Conservation (phyloP, 495 filamentous ascomycete species). For the Daldinia concentrica region DNA sequence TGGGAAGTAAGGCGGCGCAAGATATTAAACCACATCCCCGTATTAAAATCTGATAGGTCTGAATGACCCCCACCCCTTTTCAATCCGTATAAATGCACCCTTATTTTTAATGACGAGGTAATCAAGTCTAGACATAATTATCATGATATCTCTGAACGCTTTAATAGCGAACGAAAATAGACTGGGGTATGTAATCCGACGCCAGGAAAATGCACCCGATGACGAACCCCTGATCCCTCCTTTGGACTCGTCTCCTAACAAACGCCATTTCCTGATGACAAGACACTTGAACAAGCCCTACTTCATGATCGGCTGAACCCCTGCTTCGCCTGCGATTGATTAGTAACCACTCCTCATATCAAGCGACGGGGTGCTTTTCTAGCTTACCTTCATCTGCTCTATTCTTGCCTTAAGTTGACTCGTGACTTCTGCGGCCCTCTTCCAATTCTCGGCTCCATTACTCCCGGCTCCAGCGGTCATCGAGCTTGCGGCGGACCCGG, state of each 20-base stretch:
- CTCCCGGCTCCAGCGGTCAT: conserved; percentile 52
- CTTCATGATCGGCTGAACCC: conserved; percentile 46
- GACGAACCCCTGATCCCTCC: conserved; percentile 21
- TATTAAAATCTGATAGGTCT: background rate
- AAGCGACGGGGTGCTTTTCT: background rate
- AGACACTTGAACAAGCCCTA: background rate
- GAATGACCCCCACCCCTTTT: background rate
- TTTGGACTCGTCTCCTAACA: conserved; percentile 24
- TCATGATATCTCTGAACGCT: conserved; percentile 24
- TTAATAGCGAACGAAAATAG: conserved; percentile 19
- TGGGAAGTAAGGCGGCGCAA: background rate
- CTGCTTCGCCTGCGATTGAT: conserved; percentile 45
- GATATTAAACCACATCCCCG: conserved; percentile 4
- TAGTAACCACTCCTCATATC: background rate
- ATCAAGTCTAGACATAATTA: conserved; percentile 29
- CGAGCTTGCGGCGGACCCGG: conserved; percentile 48
- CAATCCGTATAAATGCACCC: conserved; percentile 10
- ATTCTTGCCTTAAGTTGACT: conserved; percentile 96
- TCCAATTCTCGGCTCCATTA: conserved; percentile 89
- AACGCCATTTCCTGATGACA: conserved; percentile 32
- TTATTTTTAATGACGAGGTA: conserved; percentile 8
- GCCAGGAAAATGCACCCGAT: conserved; percentile 45
- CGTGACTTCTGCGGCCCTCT: conserved; percentile 97
- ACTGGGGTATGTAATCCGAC: conserved; percentile 44
- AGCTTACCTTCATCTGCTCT: conserved; percentile 73